Evolutionary conservation across 1,284 basidiomycete genomes (phyloP), one percentile per base, ranked within the genome.

Genomic region (Cerrena zonata): DNA sequence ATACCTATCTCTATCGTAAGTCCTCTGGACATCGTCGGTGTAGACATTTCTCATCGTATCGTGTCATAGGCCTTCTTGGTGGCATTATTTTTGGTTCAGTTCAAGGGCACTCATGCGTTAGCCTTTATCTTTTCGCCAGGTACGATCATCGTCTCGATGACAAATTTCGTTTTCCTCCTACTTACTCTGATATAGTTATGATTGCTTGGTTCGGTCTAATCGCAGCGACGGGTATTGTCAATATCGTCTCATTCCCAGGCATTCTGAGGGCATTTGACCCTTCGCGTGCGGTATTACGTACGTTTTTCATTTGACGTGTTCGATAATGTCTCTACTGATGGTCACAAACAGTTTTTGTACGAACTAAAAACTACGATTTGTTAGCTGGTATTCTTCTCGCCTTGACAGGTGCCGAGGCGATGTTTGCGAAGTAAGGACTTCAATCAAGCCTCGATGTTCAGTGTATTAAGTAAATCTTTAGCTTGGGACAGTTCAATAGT

Each of bases 201-300:
- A 69, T 73, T 48, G 51, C 80, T 10, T 87, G 84, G 84, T 72
- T 85, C 44, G 52, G 74, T 2, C 67, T 80, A 1, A 61, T 83
- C 23, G 72, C 67, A 1, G 62, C 65, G 5, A 78, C 74, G 2
- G 84, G 84, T 0, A 79, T 84, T 34, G 72, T 73, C 66, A 86
- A 85, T 58, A 76, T 83, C 49, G 72, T 69, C 2, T 61, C 57
- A 25, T 70, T 70, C 56, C 83, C 84, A 4, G 81, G 73, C 0
- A 79, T 86, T 18, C 83, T 82, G 60, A 72, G 83, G 5, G 83
- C 84, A 0, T 77, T 81, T 53, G 84, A 87, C 58, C 84, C 84
- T 0, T 83, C 80, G 10, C 71, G 82, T 5, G 82, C 82, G 0
- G 64, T 86, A 13, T 65, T 84, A 60, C 70, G 80, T 83, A 56